Evolutionary conservation across 192 early-diverging fungal genomes (phyloP), one percentile per base, ranked within the genome.

Genomic region (Coemansia erecta): DNA sequence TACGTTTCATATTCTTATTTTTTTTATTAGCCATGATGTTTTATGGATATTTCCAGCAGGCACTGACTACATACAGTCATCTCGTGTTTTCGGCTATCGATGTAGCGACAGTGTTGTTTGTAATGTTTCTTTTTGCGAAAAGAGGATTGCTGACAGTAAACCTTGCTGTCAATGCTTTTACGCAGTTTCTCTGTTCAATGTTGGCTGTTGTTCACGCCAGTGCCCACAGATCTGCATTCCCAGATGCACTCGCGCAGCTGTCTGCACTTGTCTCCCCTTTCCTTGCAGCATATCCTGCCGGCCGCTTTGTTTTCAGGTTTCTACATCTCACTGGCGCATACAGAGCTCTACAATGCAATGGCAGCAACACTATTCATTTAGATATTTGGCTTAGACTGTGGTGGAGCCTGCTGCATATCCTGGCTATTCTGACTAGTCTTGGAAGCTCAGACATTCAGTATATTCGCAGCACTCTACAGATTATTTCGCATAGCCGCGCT

Each of bases 191-290:
- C 3, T 26, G 4, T 21, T 37, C 55, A 39, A 19, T 56, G 26
- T 28, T 64, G 55, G 31, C 17, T 9, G 45, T 52, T 28, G 11
- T 61, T 33, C 37, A n/a, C 28, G 43, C 2, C 43, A 13, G 6
- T 21, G 10, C 1, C 13, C 23, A 22, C 19, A 6, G 13, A 13
- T 47, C 45, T 8, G 8, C 13, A 7, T 47, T 47, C 23, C 8
- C 13, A 17, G 18, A 21, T 21, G 18, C 18, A 21, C 45, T 47
- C 7, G 45, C 19, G 23, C 45, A 47, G 45, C 6, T 47, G 7
- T 6, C 45, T 10, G n/a, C 11, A 1, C 45, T 47, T 47, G 45
- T 47, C 23, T 21, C 45, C 13, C 9, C 2, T 18, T 19, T 4
- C 19, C n/a, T 19, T 17, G 45, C 2, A 22, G 23, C 19, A 47